Evolutionary conservation across 805 yeast species (phyloP).

Genomic region (Saccharomycopsis vini): DNA sequence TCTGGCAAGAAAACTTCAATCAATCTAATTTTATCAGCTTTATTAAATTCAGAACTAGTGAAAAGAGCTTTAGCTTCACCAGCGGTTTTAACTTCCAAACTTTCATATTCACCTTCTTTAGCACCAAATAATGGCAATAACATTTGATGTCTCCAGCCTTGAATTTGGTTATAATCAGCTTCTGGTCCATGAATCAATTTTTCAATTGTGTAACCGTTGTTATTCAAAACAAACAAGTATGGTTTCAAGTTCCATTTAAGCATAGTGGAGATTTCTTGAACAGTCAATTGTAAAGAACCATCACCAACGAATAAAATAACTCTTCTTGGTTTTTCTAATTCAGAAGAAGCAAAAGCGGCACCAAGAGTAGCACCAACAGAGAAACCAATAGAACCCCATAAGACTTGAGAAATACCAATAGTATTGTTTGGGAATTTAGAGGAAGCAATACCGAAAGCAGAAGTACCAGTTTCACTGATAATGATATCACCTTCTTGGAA

Average conservation of each 20-base stretch:
- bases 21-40: constrained; percentile 39
- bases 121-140: constrained; percentile 49
- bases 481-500: constrained; percentile 56
- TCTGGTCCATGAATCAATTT: constrained; percentile 48
- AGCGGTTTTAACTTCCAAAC: constrained; percentile 35
- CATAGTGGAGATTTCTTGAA: constrained; percentile 56
- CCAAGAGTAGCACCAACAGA: constrained; percentile 85
- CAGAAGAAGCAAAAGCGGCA: constrained; percentile 62
- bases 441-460: constrained; percentile 62
- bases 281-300: constrained; percentile 61
- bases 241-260: constrained; percentile 46
- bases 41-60: constrained; percentile 30
- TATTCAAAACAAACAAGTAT: constrained; percentile 50
- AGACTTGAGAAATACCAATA: constrained; percentile 53
- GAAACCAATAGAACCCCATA: constrained; percentile 80
- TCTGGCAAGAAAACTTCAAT: constrained; percentile 49
- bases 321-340: constrained; percentile 35
- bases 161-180: constrained; percentile 52
- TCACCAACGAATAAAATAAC: constrained; percentile 58
- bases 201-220: constrained; percentile 60
- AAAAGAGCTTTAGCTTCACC: constrained; percentile 42
- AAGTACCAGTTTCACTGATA: constrained; percentile 78
- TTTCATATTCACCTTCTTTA: constrained; percentile 32
- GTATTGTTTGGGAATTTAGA: constrained; percentile 53
- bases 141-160: constrained; percentile 48